Conservation (phyloP, 805 yeast species). For the Saccharomyces eubayanus region DNA sequence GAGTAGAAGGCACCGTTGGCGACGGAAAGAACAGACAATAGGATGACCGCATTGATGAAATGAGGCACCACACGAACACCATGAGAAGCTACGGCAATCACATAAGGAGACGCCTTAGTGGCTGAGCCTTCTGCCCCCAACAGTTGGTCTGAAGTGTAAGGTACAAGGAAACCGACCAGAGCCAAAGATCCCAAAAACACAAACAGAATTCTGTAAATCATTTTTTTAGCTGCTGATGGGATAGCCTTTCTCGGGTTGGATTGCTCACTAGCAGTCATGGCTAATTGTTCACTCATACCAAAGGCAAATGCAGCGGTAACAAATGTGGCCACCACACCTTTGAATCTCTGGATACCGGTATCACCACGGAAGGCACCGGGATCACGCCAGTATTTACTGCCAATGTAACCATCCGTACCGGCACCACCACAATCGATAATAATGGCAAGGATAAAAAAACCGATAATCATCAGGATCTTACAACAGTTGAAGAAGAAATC, state of each 20-base stretch:
- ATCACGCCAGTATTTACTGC: constrained; percentile 49
- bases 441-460: constrained; percentile 53
- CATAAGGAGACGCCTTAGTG: constrained; percentile 65
- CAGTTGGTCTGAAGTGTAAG: constrained; percentile 45
- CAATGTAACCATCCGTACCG: constrained; percentile 43
- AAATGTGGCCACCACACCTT: constrained; percentile 56
- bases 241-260: constrained; percentile 51
- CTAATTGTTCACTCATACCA: constrained; percentile 58
- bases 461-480: constrained; percentile 50
- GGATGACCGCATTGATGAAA: constrained; percentile 55
- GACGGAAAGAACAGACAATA: constrained; percentile 50
- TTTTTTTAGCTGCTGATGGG: constrained; percentile 64
- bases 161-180: constrained; percentile 52
- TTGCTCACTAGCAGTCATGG: constrained; percentile 66
- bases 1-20: constrained; percentile 52
- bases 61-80: constrained; percentile 53
- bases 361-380: constrained; percentile 57
- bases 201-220: constrained; percentile 56
- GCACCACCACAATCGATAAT: constrained; percentile 52
- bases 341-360: constrained; percentile 35
- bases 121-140: constrained; percentile 41
- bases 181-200: constrained; percentile 48
- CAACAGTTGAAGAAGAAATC: constrained; percentile 53
- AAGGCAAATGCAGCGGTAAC: constrained; percentile 63
- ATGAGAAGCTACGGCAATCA: constrained; percentile 52